A percentile compares a stretch with the other conserved stretches of the same genome.
Conservation (phyloP, 345 rosid species). For the Anacardium occidentale region DNA sequence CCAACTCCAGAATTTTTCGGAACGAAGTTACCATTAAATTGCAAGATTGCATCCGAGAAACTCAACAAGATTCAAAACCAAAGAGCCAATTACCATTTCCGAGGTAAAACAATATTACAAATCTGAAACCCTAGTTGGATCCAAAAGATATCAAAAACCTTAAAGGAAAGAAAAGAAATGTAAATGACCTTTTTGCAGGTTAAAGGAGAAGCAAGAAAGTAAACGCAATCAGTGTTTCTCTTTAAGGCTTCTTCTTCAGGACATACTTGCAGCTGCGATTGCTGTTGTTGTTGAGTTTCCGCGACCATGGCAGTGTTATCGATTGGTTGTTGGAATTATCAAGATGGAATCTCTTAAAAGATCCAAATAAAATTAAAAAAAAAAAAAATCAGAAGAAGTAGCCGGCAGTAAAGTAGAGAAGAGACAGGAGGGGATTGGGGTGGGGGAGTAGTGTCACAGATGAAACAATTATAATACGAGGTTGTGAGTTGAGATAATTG, state of each 20-base stretch:
- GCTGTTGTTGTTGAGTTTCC: slow-evolving; percentile 36
- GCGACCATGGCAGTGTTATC: slow-evolving; percentile 46
- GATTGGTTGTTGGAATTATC: too few relatives aligned
- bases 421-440: too few relatives aligned
- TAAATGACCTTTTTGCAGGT: slow-evolving; percentile 88
- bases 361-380: too few relatives aligned
- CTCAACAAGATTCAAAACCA: slow-evolving; percentile 3
- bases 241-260: slow-evolving; percentile 83
- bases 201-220: slow-evolving; percentile 91
- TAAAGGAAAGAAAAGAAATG: slow-evolving; percentile 1
- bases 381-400: too few relatives aligned
- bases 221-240: slow-evolving; percentile 92
- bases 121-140: slow-evolving; percentile 41
- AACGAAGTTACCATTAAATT: neutral
- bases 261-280: slow-evolving; percentile 32
- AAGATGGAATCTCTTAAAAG: too few relatives aligned
- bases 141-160: slow-evolving; percentile 4
- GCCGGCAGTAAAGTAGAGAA: too few relatives aligned
- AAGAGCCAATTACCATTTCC: neutral
- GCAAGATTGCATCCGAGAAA: too few relatives aligned
- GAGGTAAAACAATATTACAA: slow-evolving; percentile 7
- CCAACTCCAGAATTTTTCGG: neutral
- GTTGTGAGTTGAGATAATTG: too few relatives aligned
- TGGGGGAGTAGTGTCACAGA: too few relatives aligned
- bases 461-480: too few relatives aligned